phyloP scores from a whole-genome alignment of 768 basidiomycete genomes.

The Mycena rebaudengoi region DNA sequence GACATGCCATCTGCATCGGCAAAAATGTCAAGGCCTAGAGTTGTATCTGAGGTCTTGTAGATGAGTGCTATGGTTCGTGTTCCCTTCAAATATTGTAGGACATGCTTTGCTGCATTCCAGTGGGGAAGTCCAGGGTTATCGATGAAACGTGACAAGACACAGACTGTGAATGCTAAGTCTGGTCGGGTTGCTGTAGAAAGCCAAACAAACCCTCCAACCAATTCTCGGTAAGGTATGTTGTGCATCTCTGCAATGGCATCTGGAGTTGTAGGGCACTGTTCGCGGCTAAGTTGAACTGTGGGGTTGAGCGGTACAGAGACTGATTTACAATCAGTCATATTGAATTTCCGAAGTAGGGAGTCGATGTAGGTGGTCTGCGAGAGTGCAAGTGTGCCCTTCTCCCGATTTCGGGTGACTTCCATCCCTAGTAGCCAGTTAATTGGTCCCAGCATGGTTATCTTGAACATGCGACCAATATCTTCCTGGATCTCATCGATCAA shows the following conservation, averaged over 20 bases:
- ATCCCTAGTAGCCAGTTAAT: slow-evolving; percentile 43
- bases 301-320: slow-evolving; percentile 15
- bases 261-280: slow-evolving; percentile 10
- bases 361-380: slow-evolving; percentile 40
- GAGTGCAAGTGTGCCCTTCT: slow-evolving; percentile 32
- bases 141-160: no score
- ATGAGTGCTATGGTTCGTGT: no score
- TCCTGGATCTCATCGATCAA: slow-evolving; percentile 26
- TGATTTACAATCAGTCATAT: slow-evolving; percentile 8
- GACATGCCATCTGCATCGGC: no score
- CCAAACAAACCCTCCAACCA: slow-evolving; percentile 3
- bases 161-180: no score
- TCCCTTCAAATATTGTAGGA: no score
- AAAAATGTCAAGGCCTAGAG: no score
- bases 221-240: slow-evolving; percentile 4
- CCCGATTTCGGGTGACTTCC: slow-evolving; percentile 31
- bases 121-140: no score
- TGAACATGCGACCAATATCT: slow-evolving; percentile 34
- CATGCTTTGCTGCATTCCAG: no score
- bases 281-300: background rate
- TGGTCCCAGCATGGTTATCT: slow-evolving; percentile 40
- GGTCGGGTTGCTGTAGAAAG: slow-evolving; percentile 4
- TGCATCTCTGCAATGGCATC: background rate
- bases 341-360: slow-evolving; percentile 32
- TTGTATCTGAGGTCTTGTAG: no score